Evolutionary conservation across 1,139 yeast species (phyloP).

Genomic region (Geotrichum cucujoidarum): DNA sequence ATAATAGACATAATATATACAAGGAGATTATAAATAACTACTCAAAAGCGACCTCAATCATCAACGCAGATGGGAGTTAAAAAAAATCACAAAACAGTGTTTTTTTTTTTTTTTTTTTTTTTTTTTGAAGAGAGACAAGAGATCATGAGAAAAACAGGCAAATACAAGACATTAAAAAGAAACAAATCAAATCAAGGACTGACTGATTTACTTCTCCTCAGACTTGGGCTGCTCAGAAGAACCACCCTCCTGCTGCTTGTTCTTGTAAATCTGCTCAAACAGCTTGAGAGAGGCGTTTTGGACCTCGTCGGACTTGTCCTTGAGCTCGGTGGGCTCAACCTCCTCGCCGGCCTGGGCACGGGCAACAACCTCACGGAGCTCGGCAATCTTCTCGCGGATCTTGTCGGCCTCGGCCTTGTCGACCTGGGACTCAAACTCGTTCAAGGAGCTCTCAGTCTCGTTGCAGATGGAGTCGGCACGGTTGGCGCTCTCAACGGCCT

Average conservation of each 20-base stretch:
- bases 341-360: constrained; percentile 92
- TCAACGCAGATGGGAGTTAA: neutral
- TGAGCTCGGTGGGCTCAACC: constrained; percentile 77
- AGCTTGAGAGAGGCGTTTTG: constrained; percentile 89
- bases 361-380: constrained; percentile 84
- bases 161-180: neutral
- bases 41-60: neutral
- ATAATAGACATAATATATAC: constrained; percentile 2
- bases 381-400: constrained; percentile 69
- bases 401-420: constrained; percentile 83
- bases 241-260: constrained; percentile 35
- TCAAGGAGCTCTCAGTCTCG: constrained; percentile 91
- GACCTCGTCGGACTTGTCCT: constrained; percentile 90
- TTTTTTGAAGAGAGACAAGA: neutral
- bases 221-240: constrained; percentile 12
- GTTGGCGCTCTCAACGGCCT: constrained; percentile 92
- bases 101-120: neutral
- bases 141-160: no score
- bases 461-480: constrained; percentile 95
- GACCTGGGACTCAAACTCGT: constrained; percentile 90
- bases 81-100: neutral
- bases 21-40: neutral
- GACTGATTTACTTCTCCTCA: constrained; percentile 12
- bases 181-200: neutral
- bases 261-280: constrained; percentile 95